These are phyloP conservation scores for Penicillium cinerascens DNA, from an alignment of 495 filamentous ascomycete species.

Conservation along the genomic window DNA sequence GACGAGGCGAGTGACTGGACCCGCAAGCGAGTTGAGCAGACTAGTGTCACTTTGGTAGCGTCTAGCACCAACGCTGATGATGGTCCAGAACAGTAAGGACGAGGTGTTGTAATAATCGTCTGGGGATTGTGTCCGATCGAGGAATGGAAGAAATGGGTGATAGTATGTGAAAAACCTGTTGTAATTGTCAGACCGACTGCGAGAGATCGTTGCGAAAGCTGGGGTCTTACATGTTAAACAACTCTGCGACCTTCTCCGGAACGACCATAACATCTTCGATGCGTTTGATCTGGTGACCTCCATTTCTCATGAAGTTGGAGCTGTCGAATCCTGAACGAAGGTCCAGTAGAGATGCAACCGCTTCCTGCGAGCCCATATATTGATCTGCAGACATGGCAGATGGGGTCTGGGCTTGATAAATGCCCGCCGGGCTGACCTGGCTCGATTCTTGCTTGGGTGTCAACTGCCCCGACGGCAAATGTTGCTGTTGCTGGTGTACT, in stretches of 20 bases:
- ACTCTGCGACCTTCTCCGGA: slow-evolving; percentile 65
- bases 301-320: slow-evolving; percentile 43
- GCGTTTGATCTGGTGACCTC: slow-evolving; percentile 42
- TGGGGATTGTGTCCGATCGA: slow-evolving; percentile 65
- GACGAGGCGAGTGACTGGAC: slow-evolving; percentile 68
- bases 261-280: slow-evolving; percentile 73
- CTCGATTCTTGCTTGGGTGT: slow-evolving; percentile 52
- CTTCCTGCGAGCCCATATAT: slow-evolving; percentile 81
- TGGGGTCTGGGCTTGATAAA: slow-evolving; percentile 45
- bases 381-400: slow-evolving; percentile 47
- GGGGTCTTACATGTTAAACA: slow-evolving; percentile 65
- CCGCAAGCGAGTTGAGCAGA: slow-evolving; percentile 66
- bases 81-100: slow-evolving; percentile 81
- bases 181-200: slow-evolving; percentile 10
- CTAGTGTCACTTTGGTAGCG: slow-evolving; percentile 63
- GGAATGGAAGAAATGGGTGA: slow-evolving; percentile 81
- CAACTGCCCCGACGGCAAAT: slow-evolving; percentile 47
- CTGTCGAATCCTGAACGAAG: slow-evolving; percentile 57
- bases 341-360: slow-evolving; percentile 77
- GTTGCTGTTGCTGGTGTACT: slow-evolving; percentile 44
- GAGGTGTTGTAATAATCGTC: slow-evolving; percentile 72
- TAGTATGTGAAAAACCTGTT: slow-evolving; percentile 69
- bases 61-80: slow-evolving; percentile 76
- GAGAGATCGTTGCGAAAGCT: background rate
- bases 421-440: slow-evolving; percentile 40